Evolutionary conservation across 208 protist species (phyloP).

Genomic region (Leishmania guyanensis): DNA sequence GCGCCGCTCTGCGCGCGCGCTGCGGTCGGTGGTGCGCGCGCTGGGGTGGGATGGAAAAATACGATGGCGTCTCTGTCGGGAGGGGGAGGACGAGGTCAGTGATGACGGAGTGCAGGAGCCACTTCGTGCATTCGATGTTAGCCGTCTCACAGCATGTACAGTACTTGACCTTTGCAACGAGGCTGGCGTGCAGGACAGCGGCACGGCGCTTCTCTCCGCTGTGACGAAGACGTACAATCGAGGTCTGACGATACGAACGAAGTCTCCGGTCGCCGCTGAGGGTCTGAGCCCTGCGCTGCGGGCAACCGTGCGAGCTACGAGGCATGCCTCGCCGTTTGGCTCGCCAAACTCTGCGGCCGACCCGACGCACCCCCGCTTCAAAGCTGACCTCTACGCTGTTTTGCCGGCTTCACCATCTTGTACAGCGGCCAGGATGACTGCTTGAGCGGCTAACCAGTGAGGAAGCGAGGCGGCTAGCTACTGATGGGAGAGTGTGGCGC

Average conservation of each 20-base stretch:
- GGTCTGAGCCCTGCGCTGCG: background rate
- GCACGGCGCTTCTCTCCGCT: conserved; percentile 1
- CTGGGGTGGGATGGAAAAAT: conserved; percentile 28
- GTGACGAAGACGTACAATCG: conserved; percentile 14
- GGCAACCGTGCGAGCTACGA: background rate
- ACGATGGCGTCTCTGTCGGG: background rate
- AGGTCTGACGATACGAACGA: background rate
- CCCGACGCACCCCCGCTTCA: conserved; percentile 40
- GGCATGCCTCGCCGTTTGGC: conserved; percentile 10
- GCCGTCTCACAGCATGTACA: background rate
- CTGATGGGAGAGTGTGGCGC: background rate
- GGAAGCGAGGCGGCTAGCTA: background rate
- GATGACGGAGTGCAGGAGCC: background rate
- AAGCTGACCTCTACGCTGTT: conserved; percentile 36
- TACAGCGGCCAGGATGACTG: background rate
- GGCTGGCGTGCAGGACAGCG: background rate
- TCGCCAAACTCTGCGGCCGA: conserved; percentile 21
- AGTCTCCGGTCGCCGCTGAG: background rate
- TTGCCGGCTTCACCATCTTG: background rate
- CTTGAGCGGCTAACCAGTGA: background rate
- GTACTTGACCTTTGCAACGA: background rate
- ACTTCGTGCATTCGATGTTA: background rate
- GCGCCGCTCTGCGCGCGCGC: conserved; percentile 12
- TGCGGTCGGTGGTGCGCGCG: conserved; percentile 15
- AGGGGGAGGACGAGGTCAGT: background rate